Base-by-base conservation (phyloP, 352 stramenopile genomes). In the Elongisporangium prolatum region DNA sequence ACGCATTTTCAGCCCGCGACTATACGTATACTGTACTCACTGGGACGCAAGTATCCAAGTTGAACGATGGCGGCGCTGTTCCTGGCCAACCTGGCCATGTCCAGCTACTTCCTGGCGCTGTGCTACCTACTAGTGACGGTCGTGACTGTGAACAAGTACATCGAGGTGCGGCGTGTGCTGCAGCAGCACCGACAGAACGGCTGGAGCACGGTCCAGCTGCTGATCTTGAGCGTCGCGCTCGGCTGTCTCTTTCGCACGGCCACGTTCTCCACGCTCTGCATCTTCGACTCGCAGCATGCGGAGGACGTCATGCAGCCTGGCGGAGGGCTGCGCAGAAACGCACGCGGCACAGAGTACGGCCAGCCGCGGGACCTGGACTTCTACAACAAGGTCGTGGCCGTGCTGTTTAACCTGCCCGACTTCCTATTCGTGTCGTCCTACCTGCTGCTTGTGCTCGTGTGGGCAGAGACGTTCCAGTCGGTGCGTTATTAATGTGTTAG, bases 391-490 rank as follows among this genome's bases (percentile, higher is more conserved):
- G 85, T 95, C 21, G 85, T 95, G 50, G 85, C 85, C 5, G 85
- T 97, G 65, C 77, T 97, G 6, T 97, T 97, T 71, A 95, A 97
- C 57, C 60, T 97, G 51, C 90, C 90, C n/a, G 90, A 97, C 61
- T 97, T 96, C 59, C 71, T 95, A 17, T 95, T 94, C 54, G 83
- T 97, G 48, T 96, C 86, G 50, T 95, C 87, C 7, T 97, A 97
- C 65, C 67, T 95, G 50, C 67, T 97, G 57, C 68, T 97, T n/a
- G 86, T 96, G 48, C 63, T 97, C 18, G 84, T 97, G 18, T 97
- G 88, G 87, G 88, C 89, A 0, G 90, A 97, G 64, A 75, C 85
- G 24, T 97, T 95, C 63, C 81, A 97, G 59, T 93, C 87, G 71
- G 83, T 91, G 69, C 21, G 77, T 66, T 1, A 8, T 4, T 28